Evolutionary conservation across 2,329 filamentous ascomycete genomes (phyloP).

Genomic region (Alternaria rosae): DNA sequence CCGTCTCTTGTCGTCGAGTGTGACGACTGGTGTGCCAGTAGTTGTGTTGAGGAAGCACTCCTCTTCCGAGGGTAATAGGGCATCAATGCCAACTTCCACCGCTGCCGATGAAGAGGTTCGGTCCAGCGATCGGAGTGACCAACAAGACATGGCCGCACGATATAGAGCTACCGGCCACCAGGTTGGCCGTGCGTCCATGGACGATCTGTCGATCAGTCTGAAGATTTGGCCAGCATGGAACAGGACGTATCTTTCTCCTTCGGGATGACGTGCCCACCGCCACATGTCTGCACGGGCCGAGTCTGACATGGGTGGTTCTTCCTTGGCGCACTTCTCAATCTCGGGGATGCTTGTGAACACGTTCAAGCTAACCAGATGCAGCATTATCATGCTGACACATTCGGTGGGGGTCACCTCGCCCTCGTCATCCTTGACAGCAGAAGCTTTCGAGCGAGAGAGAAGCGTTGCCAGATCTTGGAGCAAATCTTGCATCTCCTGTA

Average conservation of each 20-base stretch:
- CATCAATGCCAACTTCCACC: conserved; percentile 3
- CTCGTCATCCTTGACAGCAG: background rate
- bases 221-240: conserved; percentile 15
- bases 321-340: conserved; percentile 11
- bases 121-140: conserved; percentile 7
- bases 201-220: conserved; percentile 5
- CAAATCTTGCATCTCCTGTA: conserved; percentile 13
- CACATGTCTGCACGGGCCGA: conserved; percentile 6
- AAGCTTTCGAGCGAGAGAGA: background rate
- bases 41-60: conserved; percentile 3
- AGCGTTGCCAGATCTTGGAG: conserved; percentile 7
- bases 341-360: conserved; percentile 14
- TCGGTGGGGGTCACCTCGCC: background rate
- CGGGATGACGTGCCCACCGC: conserved; percentile 8
- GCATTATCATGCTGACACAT: conserved; percentile 10
- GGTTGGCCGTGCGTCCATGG: conserved; percentile 3
- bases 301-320: conserved; percentile 5
- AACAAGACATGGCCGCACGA: conserved; percentile 10
- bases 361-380: conserved; percentile 16
- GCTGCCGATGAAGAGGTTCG: background rate
- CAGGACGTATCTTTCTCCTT: conserved; percentile 8
- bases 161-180: conserved; percentile 15
- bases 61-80: conserved; percentile 2
- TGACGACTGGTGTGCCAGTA: conserved; percentile 3
- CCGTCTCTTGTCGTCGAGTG: background rate